These are phyloP conservation scores for Hirschfeldia incana DNA, from an alignment of 345 rosid species.

Conservation along the genomic window DNA sequence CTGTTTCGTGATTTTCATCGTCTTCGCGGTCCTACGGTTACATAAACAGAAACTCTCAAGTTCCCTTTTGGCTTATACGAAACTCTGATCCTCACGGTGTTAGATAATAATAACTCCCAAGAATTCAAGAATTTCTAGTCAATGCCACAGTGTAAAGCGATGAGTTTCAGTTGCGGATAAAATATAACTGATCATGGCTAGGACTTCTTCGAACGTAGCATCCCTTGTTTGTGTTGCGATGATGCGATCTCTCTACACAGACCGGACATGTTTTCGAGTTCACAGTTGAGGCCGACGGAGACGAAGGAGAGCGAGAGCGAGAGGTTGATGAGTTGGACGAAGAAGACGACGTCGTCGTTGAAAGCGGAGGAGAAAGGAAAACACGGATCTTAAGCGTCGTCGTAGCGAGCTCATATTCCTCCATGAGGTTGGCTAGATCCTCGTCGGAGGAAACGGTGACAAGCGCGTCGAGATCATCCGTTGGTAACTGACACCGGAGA, in stretches of 20 bases:
- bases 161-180: slow-evolving; percentile 51
- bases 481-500: slow-evolving; percentile 87
- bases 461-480: slow-evolving; percentile 86
- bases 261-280: slow-evolving; percentile 11
- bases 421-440: slow-evolving; percentile 81
- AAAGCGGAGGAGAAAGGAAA: slow-evolving; percentile 55
- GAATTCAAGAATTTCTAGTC: neutral
- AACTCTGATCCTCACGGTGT: slow-evolving; percentile 20
- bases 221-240: slow-evolving; percentile 39
- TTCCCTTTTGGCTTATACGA: slow-evolving; percentile 8
- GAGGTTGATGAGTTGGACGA: slow-evolving; percentile 40
- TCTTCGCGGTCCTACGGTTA: neutral
- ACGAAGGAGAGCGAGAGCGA: slow-evolving; percentile 36
- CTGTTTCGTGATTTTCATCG: neutral
- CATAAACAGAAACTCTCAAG: neutral
- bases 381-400: slow-evolving; percentile 73
- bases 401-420: slow-evolving; percentile 69
- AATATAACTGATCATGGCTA: slow-evolving; percentile 44
- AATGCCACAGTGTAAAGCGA: slow-evolving; percentile 36
- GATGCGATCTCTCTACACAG: slow-evolving; percentile 38
- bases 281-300: slow-evolving; percentile 13
- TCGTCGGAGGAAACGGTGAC: slow-evolving; percentile 80
- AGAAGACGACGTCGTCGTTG: slow-evolving; percentile 33
- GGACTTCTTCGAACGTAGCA: slow-evolving; percentile 52
- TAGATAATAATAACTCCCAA: neutral